phyloP scores from a whole-genome alignment of 129 eudicot genomes.

The Artemisia argyi region DNA sequence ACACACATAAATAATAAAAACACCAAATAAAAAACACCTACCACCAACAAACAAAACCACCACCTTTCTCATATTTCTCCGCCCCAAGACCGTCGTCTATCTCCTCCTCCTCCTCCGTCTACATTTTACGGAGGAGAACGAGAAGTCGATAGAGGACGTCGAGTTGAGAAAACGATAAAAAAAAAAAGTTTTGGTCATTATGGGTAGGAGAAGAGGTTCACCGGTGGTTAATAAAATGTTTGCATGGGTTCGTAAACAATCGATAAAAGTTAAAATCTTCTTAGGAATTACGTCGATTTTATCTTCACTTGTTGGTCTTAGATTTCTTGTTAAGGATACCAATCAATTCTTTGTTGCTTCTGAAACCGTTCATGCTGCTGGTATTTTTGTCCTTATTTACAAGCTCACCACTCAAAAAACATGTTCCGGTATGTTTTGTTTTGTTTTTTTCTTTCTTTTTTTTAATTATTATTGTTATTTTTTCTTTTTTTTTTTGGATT shows the following conservation, averaged over 20 bases:
- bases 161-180: no score
- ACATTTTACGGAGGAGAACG: neutral
- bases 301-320: conserved; percentile 55
- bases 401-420: conserved; percentile 74
- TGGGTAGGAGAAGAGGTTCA: conserved; percentile 60
- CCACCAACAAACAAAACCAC: conserved; percentile 21
- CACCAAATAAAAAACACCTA: conserved; percentile 4
- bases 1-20: conserved; percentile 4
- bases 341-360: conserved; percentile 69
- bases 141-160: neutral
- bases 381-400: conserved; percentile 68
- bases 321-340: conserved; percentile 43
- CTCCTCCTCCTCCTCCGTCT: conserved; percentile 18
- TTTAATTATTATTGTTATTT: no score
- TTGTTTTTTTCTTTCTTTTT: neutral
- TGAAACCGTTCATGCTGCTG: conserved; percentile 76
- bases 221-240: conserved; percentile 71
- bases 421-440: conserved; percentile 58
- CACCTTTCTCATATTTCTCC: conserved; percentile 24
- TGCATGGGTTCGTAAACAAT: conserved; percentile 68
- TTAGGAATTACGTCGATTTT: conserved; percentile 51
- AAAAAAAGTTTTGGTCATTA: conserved; percentile 1
- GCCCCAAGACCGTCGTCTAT: conserved; percentile 6
- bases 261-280: conserved; percentile 64
- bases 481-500: neutral